A percentile compares a stretch with the other conserved stretches of the same genome.
phyloP scores from a whole-genome alignment of 257 asterid species.

The Apocynum venetum region DNA sequence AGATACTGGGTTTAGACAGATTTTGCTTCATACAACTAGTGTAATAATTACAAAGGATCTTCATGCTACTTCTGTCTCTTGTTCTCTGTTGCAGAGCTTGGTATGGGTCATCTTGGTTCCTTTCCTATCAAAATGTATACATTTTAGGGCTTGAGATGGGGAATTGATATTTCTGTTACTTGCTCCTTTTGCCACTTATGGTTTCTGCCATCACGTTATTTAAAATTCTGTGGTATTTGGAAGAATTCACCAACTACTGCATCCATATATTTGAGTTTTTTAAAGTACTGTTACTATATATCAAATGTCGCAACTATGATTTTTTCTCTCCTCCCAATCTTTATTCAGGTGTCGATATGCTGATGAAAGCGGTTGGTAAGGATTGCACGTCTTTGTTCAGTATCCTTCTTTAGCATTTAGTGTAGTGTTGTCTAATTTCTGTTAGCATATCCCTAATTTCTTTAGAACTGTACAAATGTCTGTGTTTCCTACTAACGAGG shows the following conservation, averaged over 20 bases:
- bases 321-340: background rate
- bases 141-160: background rate
- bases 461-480: background rate
- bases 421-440: background rate
- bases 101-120: background rate
- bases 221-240: background rate
- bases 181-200: background rate
- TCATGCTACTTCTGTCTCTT: background rate
- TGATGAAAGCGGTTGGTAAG: constrained; percentile 94
- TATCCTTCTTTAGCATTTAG: constrained; percentile 52
- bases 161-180: background rate
- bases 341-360: constrained; percentile 68
- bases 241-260: background rate
- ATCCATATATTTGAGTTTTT: background rate
- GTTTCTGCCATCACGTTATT: background rate
- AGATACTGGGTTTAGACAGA: background rate
- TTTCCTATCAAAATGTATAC: background rate
- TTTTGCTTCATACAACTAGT: background rate
- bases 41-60: background rate
- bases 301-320: background rate
- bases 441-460: background rate
- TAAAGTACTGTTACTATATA: background rate
- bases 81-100: background rate
- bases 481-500: background rate
- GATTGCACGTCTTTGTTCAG: constrained; percentile 95